Conservation (phyloP, 2,329 filamentous ascomycete species). For the Paraphoma chrysanthemicola region DNA sequence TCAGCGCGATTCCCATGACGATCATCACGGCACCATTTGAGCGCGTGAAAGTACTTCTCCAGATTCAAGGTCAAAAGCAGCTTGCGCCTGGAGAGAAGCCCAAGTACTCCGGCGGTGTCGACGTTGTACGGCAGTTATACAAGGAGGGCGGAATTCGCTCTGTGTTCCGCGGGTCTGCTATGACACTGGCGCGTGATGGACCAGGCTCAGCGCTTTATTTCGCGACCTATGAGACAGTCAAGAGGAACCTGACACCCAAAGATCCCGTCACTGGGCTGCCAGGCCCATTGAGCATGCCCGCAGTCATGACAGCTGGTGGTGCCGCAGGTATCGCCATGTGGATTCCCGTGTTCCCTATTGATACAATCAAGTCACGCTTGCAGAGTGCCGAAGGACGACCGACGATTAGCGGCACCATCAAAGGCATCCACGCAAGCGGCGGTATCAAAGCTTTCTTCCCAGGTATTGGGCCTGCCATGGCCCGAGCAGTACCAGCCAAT, state of each 20-base stretch:
- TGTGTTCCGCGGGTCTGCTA: slow-evolving; percentile 88
- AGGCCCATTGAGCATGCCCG: slow-evolving; percentile 80
- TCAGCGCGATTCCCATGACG: slow-evolving; percentile 97
- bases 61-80: slow-evolving; percentile 91
- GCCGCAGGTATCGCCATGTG: slow-evolving; percentile 97
- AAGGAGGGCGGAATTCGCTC: slow-evolving; percentile 86
- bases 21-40: slow-evolving; percentile 98
- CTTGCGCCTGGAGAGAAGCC: slow-evolving; percentile 90
- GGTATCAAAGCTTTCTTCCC: slow-evolving; percentile 96
- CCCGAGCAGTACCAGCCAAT: slow-evolving; percentile 93
- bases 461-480: slow-evolving; percentile 89
- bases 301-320: slow-evolving; percentile 85
- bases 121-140: slow-evolving; percentile 94
- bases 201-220: slow-evolving; percentile 96
- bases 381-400: slow-evolving; percentile 90
- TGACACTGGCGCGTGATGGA: slow-evolving; percentile 92
- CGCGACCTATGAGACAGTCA: slow-evolving; percentile 95
- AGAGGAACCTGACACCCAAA: slow-evolving; percentile 82
- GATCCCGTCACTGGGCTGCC: slow-evolving; percentile 74
- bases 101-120: slow-evolving; percentile 83
- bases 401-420: slow-evolving; percentile 79
- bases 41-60: slow-evolving; percentile 97
- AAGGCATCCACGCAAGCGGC: slow-evolving; percentile 80
- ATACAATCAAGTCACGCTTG: slow-evolving; percentile 92
- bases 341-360: slow-evolving; percentile 97